Evolutionary conservation across 2,329 filamentous ascomycete species (phyloP), one percentile per base, ranked within the genome.

Genomic region (Fulvia fulva): DNA sequence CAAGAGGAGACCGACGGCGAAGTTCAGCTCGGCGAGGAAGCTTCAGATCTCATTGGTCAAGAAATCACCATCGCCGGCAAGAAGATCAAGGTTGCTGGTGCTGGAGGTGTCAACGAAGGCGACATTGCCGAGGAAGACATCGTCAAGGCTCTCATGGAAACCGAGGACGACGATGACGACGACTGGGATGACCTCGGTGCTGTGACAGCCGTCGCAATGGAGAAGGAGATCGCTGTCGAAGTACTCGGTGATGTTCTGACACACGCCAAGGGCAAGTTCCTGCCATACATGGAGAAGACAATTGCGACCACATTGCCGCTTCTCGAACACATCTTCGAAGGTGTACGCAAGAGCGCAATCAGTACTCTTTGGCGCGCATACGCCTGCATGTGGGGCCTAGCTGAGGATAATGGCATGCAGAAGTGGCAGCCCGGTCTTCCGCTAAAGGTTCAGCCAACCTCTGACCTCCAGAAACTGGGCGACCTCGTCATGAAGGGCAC

Each of bases 151-250:
- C 81, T 85, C 32, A 83, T 87, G 61, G 67, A 70, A 43, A 65
- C 57, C 12, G 63, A 58, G 28, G 74, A 71, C 55, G 87, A 86
- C 3, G 89, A 91, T 47, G 87, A 91, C 37, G 90, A 91, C 58
- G 90, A 91, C 61, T 91, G 90, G 83, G 88, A 91, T 67, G 89
- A 91, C 67, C 81, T 95, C 50, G 87, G 86, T 58, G 90, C 90
- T 52, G 89, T 95, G 62, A 95, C 91, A 25, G 91, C 91, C 54
- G 85, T 97, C 56, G 91, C 93, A 23, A 84, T 96, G 60, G 94
- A 97, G 81, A 97, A 97, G 78, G 94, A 99, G 77, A 95, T 97
- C 68, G 93, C 94, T 37, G 86, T 96, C 46, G 94, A 99, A 75
- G 92, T 97, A 5, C 83, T 97, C 34, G 94, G 92, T 64, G 94